phyloP scores from a whole-genome alignment of 345 rosid genomes.

The Lagerstroemia speciosa region DNA sequence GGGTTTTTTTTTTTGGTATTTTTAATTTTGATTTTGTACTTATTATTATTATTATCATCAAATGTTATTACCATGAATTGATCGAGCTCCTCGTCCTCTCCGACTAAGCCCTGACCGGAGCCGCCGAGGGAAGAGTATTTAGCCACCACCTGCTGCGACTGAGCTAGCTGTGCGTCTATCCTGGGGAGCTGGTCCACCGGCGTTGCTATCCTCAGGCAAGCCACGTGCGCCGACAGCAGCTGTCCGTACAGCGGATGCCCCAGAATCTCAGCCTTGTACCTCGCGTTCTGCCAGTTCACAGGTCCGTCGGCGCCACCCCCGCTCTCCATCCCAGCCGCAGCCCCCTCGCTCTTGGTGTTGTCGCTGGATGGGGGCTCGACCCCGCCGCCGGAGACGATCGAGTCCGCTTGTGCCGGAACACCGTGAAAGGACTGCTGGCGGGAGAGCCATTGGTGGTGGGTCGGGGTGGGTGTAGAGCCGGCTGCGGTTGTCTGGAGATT shows the following conservation, averaged over 20 bases:
- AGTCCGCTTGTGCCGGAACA: constrained; percentile 34
- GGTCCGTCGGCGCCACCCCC: constrained; percentile 19
- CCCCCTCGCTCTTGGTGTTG: constrained; percentile 12
- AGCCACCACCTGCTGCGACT: constrained; percentile 84
- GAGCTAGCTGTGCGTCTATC: constrained; percentile 92
- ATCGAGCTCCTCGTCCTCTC: constrained; percentile 88
- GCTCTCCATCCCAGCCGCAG: constrained; percentile 33
- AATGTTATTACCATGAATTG: constrained; percentile 80
- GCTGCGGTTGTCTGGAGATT: constrained; percentile 56
- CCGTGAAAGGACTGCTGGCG: constrained; percentile 57
- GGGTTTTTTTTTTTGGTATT: background rate
- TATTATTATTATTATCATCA: background rate
- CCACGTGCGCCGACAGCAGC: constrained; percentile 83
- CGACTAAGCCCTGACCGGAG: constrained; percentile 43
- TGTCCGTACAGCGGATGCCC: constrained; percentile 87
- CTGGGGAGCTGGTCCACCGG: constrained; percentile 94
- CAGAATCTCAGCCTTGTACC: constrained; percentile 77
- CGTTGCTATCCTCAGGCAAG: constrained; percentile 83
- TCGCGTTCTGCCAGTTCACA: constrained; percentile 77
- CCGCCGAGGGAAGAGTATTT: constrained; percentile 72
- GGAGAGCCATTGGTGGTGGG: constrained; percentile 65
- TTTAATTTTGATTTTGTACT: background rate
- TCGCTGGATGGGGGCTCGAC: constrained; percentile 2
- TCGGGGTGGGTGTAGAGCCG: constrained; percentile 26
- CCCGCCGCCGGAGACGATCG: constrained; percentile 26